Conservation (phyloP, 257 asterid genomes). For the Verbena officinalis region DNA sequence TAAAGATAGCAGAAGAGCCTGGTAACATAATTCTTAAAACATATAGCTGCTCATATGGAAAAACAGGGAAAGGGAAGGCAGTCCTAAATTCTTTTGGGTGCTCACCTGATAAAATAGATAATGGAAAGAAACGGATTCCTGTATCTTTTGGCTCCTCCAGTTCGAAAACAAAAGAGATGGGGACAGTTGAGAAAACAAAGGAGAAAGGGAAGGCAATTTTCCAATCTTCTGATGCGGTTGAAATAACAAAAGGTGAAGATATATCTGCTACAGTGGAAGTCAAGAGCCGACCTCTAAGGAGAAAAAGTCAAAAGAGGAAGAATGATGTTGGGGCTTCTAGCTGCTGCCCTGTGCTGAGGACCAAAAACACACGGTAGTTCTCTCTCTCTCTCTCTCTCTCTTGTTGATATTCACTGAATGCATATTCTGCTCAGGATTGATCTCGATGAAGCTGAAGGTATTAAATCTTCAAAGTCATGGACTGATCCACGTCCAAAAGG, state of each 20-base stretch:
- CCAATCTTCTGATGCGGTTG: slow-evolving; percentile 20
- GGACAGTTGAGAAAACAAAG: slow-evolving; percentile 34
- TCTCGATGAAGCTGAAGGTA: slow-evolving; percentile 40
- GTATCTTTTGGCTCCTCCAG: slow-evolving; percentile 23
- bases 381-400: slow-evolving; percentile 25
- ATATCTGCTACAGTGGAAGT: slow-evolving; percentile 31
- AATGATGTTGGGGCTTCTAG: slow-evolving; percentile 47
- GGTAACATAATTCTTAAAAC: slow-evolving; percentile 28
- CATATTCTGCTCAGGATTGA: slow-evolving; percentile 49
- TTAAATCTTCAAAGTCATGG: slow-evolving; percentile 48
- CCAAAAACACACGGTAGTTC: slow-evolving; percentile 34
- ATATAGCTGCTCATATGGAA: slow-evolving; percentile 22
- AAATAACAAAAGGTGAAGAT: slow-evolving; percentile 26
- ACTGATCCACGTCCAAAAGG: slow-evolving; percentile 52
- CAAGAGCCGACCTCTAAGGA: slow-evolving; percentile 25
- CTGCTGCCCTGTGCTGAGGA: slow-evolving; percentile 58
- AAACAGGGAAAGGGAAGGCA: slow-evolving; percentile 32
- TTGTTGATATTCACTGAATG: slow-evolving; percentile 38
- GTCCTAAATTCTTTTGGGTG: slow-evolving; percentile 20
- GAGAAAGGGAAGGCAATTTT: slow-evolving; percentile 35
- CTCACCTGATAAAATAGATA: slow-evolving; percentile 30
- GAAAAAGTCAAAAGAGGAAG: slow-evolving; percentile 38
- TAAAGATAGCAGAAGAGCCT: slow-evolving; percentile 31
- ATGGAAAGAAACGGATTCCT: slow-evolving; percentile 31
- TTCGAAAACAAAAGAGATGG: slow-evolving; percentile 32